Base-by-base conservation (phyloP, 306 rosid genomes). In the Pachyrhizus erosus region DNA sequence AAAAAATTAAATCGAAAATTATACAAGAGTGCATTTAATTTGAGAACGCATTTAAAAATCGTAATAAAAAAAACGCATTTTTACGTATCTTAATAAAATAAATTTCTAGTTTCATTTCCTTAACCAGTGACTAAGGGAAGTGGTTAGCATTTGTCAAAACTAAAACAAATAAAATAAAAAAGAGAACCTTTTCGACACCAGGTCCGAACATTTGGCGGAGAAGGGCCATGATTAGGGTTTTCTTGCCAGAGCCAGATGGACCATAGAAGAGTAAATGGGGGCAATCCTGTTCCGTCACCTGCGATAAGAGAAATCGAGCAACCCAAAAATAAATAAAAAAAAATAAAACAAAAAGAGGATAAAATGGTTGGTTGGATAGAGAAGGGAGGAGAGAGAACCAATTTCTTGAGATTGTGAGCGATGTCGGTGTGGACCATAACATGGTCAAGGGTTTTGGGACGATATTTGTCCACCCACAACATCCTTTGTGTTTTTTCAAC, bases 381-480 rank as follows among this genome's bases (percentile, higher is more conserved):
- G 43, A 71, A 5, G n/a, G 46, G 0, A 46, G 0, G 0, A 5
- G 21, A 14, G 26, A 14, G 76, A 73, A 96, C 99, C 87, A 96
- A 86, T 80, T 96, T 92, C 87, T 92, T 96, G 89, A 96, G 96
- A 83, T 96, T 92, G 27, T 82, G 94, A n/a, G 99, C 96, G 40
- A 89, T 54, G 3, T 91, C 92, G 42, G 86, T 48, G 75, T 93
- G 98, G 84, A 93, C 94, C 73, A 80, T 33, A 61, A 87, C 83
- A 58, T 89, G 91, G 85, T 96, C 99, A 12, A 93, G 96, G 90
- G 91, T 86, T 92, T 89, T 96, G 67, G 98, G 99, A 65, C 99
- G 89, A 87, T 93, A 91, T 81, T 95, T 95, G 88, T 95, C 99
- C 1, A 95, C 93, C 99, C 99, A 95, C 96, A 95, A 70, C 99